Percentiles rank a stretch among this genome's conserved stretches.
Evolutionary conservation across 2,329 filamentous ascomycete species (phyloP).

Genomic region (Xylariaceae sp.): DNA sequence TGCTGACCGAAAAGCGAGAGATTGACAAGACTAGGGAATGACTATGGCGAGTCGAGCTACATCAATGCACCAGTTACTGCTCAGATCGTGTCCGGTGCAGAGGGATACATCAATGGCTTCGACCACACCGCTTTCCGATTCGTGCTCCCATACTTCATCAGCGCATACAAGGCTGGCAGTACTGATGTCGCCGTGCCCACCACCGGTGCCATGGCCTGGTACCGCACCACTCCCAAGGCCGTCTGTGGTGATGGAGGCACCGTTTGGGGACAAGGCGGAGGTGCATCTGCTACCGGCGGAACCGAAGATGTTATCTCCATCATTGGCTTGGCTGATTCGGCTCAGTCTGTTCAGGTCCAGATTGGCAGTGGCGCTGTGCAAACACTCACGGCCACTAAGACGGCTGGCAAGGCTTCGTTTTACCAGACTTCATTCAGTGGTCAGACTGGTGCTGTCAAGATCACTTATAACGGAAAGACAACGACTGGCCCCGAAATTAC

Average conservation of each 20-base stretch:
- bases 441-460: slow-evolving; percentile 38
- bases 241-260: slow-evolving; percentile 38
- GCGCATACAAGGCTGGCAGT: slow-evolving; percentile 46
- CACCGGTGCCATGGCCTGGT: slow-evolving; percentile 30
- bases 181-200: slow-evolving; percentile 26
- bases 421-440: slow-evolving; percentile 38
- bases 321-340: slow-evolving; percentile 35
- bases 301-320: slow-evolving; percentile 45
- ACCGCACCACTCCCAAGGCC: slow-evolving; percentile 26
- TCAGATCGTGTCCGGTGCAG: slow-evolving; percentile 46
- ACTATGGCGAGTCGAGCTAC: slow-evolving; percentile 60
- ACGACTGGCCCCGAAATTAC: slow-evolving; percentile 38
- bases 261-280: slow-evolving; percentile 38
- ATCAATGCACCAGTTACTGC: slow-evolving; percentile 44
- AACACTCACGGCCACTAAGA: slow-evolving; percentile 30
- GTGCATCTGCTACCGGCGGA: slow-evolving; percentile 34
- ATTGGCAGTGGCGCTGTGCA: slow-evolving; percentile 36
- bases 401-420: slow-evolving; percentile 34
- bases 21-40: slow-evolving; percentile 43
- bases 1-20: neutral
- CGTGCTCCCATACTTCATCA: slow-evolving; percentile 48
- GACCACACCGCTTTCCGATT: slow-evolving; percentile 49
- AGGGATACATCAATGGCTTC: slow-evolving; percentile 45
- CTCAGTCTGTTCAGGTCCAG: slow-evolving; percentile 34
- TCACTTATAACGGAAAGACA: slow-evolving; percentile 37